Percentiles rank a stretch among this genome's conserved stretches.
Evolutionary conservation across 2,329 filamentous ascomycete species (phyloP).

Genomic region (Curvularia sp.): DNA sequence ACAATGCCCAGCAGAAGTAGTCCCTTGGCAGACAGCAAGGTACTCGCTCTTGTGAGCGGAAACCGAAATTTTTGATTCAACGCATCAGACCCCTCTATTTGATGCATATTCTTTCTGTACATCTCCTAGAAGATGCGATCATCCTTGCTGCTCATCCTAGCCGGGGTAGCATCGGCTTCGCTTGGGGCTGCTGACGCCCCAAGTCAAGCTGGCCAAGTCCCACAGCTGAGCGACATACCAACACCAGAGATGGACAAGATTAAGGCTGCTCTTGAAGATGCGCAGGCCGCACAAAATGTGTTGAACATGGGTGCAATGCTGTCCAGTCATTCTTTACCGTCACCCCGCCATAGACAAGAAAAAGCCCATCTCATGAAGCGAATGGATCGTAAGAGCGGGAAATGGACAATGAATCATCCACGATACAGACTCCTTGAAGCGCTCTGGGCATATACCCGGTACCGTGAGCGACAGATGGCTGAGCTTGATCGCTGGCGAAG

Average conservation of each 20-base stretch:
- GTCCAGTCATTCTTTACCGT: background rate
- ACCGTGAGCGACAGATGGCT: constrained; percentile 26
- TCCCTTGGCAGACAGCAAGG: constrained; percentile 35
- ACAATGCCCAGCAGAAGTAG: background rate
- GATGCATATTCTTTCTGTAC: background rate
- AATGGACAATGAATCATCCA: constrained; percentile 27
- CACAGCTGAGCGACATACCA: background rate
- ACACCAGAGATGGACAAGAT: background rate
- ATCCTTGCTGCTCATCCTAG: constrained; percentile 6
- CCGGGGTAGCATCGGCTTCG: background rate
- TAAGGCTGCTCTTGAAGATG: background rate
- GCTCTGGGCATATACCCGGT: constrained; percentile 28
- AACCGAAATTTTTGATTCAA: background rate
- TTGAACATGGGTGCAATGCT: constrained; percentile 24
- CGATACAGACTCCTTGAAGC: constrained; percentile 33
- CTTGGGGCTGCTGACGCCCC: background rate
- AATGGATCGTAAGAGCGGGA: constrained; percentile 28
- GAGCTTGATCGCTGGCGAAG: constrained; percentile 34
- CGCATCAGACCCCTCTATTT: background rate
- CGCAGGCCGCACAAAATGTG: constrained; percentile 10
- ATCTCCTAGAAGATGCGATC: background rate
- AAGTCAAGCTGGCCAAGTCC: background rate
- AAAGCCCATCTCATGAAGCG: constrained; percentile 29
- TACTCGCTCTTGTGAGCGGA: constrained; percentile 26
- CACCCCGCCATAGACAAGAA: constrained; percentile 28